phyloP scores from a whole-genome alignment of 2,329 filamentous ascomycete species.

The Coleophoma cylindrospora region DNA sequence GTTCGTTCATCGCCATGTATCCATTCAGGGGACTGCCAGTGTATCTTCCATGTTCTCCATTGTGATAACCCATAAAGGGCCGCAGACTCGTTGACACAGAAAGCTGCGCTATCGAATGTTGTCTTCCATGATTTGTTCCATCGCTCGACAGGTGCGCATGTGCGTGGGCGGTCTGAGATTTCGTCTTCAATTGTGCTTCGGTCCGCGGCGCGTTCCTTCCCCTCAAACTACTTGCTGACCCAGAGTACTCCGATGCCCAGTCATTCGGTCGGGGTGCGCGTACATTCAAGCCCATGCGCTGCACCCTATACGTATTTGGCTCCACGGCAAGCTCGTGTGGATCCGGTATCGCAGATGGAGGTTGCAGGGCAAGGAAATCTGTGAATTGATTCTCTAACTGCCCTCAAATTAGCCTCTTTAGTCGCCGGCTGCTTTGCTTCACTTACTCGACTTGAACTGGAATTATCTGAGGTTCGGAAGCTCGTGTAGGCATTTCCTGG shows the following conservation, averaged over 20 bases:
- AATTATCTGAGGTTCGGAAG: no score
- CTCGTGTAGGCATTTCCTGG: no score
- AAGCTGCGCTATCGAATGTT: no score
- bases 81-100: no score
- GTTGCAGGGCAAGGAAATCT: neutral
- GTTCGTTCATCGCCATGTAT: no score
- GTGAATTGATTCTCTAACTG: neutral
- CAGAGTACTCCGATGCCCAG: neutral
- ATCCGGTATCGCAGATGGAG: neutral
- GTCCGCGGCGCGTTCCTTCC: neutral
- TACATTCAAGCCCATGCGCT: neutral
- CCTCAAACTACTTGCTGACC: neutral
- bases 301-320: neutral
- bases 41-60: no score
- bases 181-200: neutral
- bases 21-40: no score
- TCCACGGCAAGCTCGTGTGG: neutral
- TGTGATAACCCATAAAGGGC: no score
- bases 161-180: neutral
- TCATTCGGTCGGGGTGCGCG: no score
- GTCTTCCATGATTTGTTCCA: no score
- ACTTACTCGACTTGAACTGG: no score
- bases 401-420: neutral
- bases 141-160: neutral
- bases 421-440: no score